Evolutionary conservation across 129 eudicot species (phyloP), one percentile per base, ranked within the genome.

Genomic region (Flaveria bidentis): DNA sequence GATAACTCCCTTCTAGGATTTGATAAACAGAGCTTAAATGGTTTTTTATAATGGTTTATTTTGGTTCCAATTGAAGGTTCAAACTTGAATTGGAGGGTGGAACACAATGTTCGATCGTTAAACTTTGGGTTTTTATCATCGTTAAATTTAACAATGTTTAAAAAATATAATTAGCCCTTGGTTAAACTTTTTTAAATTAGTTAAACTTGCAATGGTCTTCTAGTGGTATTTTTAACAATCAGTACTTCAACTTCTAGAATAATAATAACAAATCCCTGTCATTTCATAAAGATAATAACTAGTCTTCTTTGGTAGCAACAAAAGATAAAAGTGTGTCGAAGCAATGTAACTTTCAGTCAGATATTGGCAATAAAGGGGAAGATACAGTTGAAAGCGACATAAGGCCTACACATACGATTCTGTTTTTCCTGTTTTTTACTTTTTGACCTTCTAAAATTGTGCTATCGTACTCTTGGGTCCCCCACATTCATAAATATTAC

Each of bases 261-360:
- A n/a, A 22, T n/a, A 12, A 2, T 11, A 73, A 42, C 23, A 13
- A 12, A 58, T 60, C 75, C 74, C 17, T 79, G 72, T 69, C 41
- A 15, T 50, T 22, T 69, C 22, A 23, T 49, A 72, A 79, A 72
- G 78, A 64, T 60, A 60, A 36, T 82, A 77, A 58, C 47, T 11
- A 72, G 86, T 50, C 57, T 77, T 72, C 70, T 72, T 77, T 77
- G 66, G 79, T 66, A 71, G 74, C 78, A 76, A 64, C 56, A 72
- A 82, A 82, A 69, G 78, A 15, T 76, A 30, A 60, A 51, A 68
- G 72, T 52, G 77, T 15, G 63, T 71, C 67, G 62, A 82, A 71
- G 85, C 60, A 80, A 68, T 74, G 85, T 78, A 82, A 74, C 84
- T 69, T 74, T 81, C 82, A 61, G 60, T 69, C 80, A 53, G 88